Conservation (phyloP, 345 rosid species). For the Acer yangbiense region DNA sequence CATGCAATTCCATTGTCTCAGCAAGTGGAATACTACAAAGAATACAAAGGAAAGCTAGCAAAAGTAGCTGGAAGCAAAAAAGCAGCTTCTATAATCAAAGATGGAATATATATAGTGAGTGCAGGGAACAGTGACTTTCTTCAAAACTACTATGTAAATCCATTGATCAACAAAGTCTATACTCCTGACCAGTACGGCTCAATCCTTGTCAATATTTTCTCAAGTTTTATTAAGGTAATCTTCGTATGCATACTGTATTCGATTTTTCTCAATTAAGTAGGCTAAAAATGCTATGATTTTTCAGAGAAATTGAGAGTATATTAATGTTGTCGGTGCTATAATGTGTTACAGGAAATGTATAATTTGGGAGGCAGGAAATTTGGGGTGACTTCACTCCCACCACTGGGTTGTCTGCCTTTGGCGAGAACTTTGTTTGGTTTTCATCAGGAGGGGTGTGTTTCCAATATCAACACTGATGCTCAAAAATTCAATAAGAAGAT, state of each 20-base stretch:
- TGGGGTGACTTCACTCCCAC: conserved; percentile 92
- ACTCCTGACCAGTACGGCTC: conserved; percentile 76
- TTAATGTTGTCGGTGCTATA: neutral
- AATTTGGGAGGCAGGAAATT: conserved; percentile 78
- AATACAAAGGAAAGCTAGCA: conserved; percentile 70
- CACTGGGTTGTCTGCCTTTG: conserved; percentile 84
- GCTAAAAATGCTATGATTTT: neutral
- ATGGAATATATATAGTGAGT: conserved; percentile 61
- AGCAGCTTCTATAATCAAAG: conserved; percentile 62
- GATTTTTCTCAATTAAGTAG: neutral
- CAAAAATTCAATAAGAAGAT: conserved; percentile 78
- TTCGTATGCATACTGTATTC: neutral
- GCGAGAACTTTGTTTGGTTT: conserved; percentile 74
- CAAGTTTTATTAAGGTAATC: conserved; percentile 58
- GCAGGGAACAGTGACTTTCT: conserved; percentile 93
- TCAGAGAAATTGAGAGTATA: neutral
- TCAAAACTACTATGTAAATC: conserved; percentile 85
- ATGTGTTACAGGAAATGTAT: conserved; percentile 50
- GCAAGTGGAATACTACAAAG: conserved; percentile 76
- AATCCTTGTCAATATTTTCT: conserved; percentile 50
- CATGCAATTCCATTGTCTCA: conserved; percentile 76
- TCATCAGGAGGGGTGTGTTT: conserved; percentile 66
- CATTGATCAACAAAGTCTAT: conserved; percentile 52
- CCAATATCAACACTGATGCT: conserved; percentile 66
- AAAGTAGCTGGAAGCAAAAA: conserved; percentile 61